Evolutionary conservation across 495 filamentous ascomycete genomes (phyloP).

Genomic region (Neurospora africana): DNA sequence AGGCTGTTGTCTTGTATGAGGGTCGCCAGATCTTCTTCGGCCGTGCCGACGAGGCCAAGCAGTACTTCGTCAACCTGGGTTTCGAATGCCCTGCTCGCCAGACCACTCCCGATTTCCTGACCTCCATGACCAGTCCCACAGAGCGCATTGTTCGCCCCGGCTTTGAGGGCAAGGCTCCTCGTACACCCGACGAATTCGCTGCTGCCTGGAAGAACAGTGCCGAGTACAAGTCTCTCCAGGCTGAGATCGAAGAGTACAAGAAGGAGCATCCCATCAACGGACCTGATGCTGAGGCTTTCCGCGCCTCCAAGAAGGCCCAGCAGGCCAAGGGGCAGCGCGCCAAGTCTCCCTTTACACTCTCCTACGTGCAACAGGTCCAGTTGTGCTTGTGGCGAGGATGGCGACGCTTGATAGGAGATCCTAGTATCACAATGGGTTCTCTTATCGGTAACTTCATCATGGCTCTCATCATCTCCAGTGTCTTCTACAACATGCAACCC

Average conservation of each 20-base stretch:
- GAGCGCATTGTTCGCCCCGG: slow-evolving; percentile 56
- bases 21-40: slow-evolving; percentile 81
- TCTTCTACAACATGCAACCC: slow-evolving; percentile 65
- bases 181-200: slow-evolving; percentile 70
- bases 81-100: slow-evolving; percentile 63
- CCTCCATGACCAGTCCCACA: slow-evolving; percentile 61
- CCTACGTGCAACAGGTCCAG: slow-evolving; percentile 56
- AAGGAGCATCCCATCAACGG: slow-evolving; percentile 51
- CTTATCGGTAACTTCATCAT: slow-evolving; percentile 66
- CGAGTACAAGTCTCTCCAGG: slow-evolving; percentile 53
- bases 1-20: slow-evolving; percentile 68
- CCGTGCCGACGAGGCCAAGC: slow-evolving; percentile 45
- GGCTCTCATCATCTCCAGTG: slow-evolving; percentile 66
- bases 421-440: slow-evolving; percentile 56
- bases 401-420: slow-evolving; percentile 57
- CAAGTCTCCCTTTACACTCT: slow-evolving; percentile 68
- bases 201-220: slow-evolving; percentile 61
- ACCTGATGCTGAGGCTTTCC: slow-evolving; percentile 56
- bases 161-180: slow-evolving; percentile 54
- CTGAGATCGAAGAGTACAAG: slow-evolving; percentile 64
- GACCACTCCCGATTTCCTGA: slow-evolving; percentile 72
- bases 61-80: slow-evolving; percentile 64
- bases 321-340: slow-evolving; percentile 52
- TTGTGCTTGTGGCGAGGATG: slow-evolving; percentile 71
- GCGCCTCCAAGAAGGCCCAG: slow-evolving; percentile 51